These are phyloP conservation scores for Magnolia officinalis DNA, from an alignment of 164 flowering plant species.

Conservation along the genomic window DNA sequence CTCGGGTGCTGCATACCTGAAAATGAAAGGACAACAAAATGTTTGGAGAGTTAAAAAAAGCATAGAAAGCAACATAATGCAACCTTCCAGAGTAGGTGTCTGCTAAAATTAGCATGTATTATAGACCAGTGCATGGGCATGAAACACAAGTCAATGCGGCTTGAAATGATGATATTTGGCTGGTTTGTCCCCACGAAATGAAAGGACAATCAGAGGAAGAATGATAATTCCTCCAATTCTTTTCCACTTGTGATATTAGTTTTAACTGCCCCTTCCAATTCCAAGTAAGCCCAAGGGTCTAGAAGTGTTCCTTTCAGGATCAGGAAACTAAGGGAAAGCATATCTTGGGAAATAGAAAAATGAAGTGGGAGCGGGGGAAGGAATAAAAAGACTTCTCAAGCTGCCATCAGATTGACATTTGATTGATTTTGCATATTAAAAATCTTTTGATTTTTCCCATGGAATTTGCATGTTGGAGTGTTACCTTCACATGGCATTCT, in stretches of 20 bases:
- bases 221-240: not conserved
- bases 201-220: not conserved
- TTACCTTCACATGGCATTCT: not conserved
- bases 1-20: conserved; percentile 96
- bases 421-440: no score
- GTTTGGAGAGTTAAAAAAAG: not conserved
- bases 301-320: not conserved
- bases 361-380: not conserved
- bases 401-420: no score
- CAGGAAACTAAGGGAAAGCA: not conserved
- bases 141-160: not conserved
- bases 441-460: no score
- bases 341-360: not conserved
- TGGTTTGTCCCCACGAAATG: not conserved
- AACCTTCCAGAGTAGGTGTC: not conserved
- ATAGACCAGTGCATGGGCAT: not conserved
- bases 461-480: not conserved
- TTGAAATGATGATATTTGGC: not conserved
- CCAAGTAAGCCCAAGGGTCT: not conserved
- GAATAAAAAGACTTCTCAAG: no score
- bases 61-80: not conserved
- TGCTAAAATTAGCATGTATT: not conserved
- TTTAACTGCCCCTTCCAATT: not conserved
- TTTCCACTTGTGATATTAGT: not conserved
- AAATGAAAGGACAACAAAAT: conserved; percentile 8